These are phyloP conservation scores for Claviceps sp. DNA, from an alignment of 2,329 filamentous ascomycete species.

Conservation along the genomic window DNA sequence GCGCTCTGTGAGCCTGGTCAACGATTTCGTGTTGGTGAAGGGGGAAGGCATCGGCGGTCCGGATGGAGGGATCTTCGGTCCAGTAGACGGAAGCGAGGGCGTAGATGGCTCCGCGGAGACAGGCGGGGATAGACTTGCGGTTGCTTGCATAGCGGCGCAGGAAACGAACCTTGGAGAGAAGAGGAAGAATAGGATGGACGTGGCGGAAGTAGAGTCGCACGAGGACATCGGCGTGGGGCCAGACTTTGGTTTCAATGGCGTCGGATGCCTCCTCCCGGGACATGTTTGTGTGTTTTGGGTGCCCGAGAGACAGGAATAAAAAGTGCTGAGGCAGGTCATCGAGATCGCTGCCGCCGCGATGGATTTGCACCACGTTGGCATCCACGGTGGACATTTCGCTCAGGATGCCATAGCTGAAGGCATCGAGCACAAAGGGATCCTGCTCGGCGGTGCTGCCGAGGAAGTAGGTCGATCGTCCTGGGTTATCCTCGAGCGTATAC, in stretches of 20 bases:
- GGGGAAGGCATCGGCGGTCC: conserved; percentile 10
- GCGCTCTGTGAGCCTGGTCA: conserved; percentile 26
- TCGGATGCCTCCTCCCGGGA: conserved; percentile 25
- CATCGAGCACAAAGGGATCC: conserved; percentile 31
- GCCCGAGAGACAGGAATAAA: conserved; percentile 28
- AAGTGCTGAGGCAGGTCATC: conserved; percentile 32
- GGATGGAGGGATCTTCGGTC: conserved; percentile 2
- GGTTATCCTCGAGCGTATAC: conserved; percentile 28
- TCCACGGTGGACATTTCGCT: conserved; percentile 30
- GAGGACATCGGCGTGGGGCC: conserved; percentile 25
- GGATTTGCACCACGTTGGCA: conserved; percentile 30
- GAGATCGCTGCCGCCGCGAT: conserved; percentile 18
- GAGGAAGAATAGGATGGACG: conserved; percentile 29
- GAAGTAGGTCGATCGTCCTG: conserved; percentile 28
- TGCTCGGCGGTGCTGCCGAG: conserved; percentile 33
- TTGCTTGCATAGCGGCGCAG: conserved; percentile 23
- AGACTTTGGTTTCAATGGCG: conserved; percentile 28
- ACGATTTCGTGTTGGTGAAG: conserved; percentile 28
- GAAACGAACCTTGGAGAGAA: conserved; percentile 31
- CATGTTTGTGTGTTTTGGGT: conserved; percentile 27
- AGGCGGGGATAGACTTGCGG: conserved; percentile 27
- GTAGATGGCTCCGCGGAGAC: conserved; percentile 30
- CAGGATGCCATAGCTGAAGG: conserved; percentile 32
- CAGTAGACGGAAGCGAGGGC: conserved; percentile 22
- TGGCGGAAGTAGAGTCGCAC: conserved; percentile 32